Evolutionary conservation across 495 filamentous ascomycete species (phyloP).

Genomic region (Aspergillus diversus): DNA sequence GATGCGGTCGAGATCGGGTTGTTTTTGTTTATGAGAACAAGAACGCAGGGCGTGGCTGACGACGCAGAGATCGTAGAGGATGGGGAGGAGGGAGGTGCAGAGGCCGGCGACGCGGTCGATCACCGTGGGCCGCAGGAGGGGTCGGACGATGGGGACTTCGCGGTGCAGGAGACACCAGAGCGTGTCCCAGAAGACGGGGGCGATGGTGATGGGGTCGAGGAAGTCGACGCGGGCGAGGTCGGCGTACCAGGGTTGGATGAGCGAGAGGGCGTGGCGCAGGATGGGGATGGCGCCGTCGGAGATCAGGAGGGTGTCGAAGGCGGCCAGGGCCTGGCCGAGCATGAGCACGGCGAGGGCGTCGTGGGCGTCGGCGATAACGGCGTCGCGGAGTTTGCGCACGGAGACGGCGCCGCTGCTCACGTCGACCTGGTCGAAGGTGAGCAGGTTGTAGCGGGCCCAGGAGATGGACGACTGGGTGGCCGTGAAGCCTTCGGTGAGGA

Average conservation of each 20-base stretch:
- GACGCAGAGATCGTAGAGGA: constrained; percentile 38
- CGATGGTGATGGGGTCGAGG: constrained; percentile 37
- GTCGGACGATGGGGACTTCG: constrained; percentile 38
- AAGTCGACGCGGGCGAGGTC: constrained; percentile 27
- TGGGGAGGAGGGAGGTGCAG: constrained; percentile 33
- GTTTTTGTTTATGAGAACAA: too few relatives aligned
- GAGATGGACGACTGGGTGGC: constrained; percentile 1
- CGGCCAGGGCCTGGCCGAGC: constrained; percentile 14
- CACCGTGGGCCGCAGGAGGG: constrained; percentile 27
- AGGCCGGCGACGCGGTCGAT: constrained; percentile 41
- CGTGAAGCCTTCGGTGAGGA: constrained; percentile 9
- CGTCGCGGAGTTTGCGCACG: constrained; percentile 10
- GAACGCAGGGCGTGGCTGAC: constrained; percentile 30
- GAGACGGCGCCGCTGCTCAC: constrained; percentile 8
- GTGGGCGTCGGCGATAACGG: constrained; percentile 1
- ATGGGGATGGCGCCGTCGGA: constrained; percentile 8
- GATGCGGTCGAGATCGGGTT: background rate
- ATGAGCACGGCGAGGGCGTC: constrained; percentile 10
- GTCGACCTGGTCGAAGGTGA: constrained; percentile 6
- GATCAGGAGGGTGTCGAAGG: constrained; percentile 7
- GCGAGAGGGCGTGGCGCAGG: constrained; percentile 6
- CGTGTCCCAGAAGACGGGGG: constrained; percentile 37
- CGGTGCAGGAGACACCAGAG: constrained; percentile 37
- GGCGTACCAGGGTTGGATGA: constrained; percentile 33
- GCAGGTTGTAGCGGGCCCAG: constrained; percentile 9